A percentile compares a stretch with the other conserved stretches of the same genome.
Evolutionary conservation across 257 asterid species (phyloP).

Genomic region (Leonotis leonurus): DNA sequence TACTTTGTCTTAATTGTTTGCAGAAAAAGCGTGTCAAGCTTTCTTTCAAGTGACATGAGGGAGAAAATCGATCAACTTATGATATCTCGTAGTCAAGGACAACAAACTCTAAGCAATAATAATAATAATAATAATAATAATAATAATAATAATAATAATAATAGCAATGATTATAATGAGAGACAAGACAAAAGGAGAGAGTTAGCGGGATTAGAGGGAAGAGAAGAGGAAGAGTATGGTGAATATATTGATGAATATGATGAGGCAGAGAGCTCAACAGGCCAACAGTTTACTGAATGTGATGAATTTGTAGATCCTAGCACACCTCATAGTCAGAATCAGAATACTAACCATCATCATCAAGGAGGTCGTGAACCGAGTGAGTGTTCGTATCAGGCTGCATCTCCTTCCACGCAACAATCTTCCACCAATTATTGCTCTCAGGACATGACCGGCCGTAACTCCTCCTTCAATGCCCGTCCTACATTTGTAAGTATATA

Average conservation of each 20-base stretch:
- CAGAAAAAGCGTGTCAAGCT: slow-evolving; percentile 75
- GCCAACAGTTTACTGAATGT: slow-evolving; percentile 26
- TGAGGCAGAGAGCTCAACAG: slow-evolving; percentile 35
- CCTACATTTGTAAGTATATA: slow-evolving; percentile 61
- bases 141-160: too few species aligned
- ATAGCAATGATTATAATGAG: too few species aligned
- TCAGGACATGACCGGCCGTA: slow-evolving; percentile 26
- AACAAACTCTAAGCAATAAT: slow-evolving; percentile 1
- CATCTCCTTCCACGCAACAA: slow-evolving; percentile 38
- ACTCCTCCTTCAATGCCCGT: slow-evolving; percentile 29
- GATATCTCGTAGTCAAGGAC: slow-evolving; percentile 44
- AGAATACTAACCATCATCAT: neutral
- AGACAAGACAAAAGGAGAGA: neutral
- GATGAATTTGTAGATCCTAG: slow-evolving; percentile 29
- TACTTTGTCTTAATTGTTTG: too few species aligned
- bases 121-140: too few species aligned
- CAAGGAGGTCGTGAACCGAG: too few species aligned
- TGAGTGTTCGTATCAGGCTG: slow-evolving; percentile 33
- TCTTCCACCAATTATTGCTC: slow-evolving; percentile 35
- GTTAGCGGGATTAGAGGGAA: slow-evolving; percentile 2
- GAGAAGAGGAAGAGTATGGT: slow-evolving; percentile 8
- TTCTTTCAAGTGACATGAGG: slow-evolving; percentile 67
- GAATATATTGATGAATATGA: slow-evolving; percentile 35
- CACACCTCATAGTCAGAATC: slow-evolving; percentile 22
- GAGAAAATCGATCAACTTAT: slow-evolving; percentile 58